A percentile compares a stretch with the other conserved stretches of the same genome.
Evolutionary conservation across 2,329 filamentous ascomycete genomes (phyloP).

Genomic region (Beauveria sp.): DNA sequence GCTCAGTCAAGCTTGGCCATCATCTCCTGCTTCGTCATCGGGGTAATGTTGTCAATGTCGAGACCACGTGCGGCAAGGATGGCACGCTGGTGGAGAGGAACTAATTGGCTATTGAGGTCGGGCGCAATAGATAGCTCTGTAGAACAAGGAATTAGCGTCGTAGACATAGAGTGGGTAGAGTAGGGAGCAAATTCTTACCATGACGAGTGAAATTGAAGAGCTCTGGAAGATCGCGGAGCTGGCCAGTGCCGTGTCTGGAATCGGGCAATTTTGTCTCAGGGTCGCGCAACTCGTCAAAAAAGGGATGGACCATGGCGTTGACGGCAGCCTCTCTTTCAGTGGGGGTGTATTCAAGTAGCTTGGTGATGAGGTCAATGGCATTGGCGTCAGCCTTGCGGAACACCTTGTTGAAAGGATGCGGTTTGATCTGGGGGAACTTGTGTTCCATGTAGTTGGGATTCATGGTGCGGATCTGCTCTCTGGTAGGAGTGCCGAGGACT

Average conservation of each 20-base stretch:
- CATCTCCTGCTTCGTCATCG: slow-evolving; percentile 91
- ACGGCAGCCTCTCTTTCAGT: slow-evolving; percentile 90
- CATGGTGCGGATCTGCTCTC: slow-evolving; percentile 98
- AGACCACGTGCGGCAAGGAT: slow-evolving; percentile 69
- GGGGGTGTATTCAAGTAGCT: slow-evolving; percentile 91
- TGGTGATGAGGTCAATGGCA: slow-evolving; percentile 91
- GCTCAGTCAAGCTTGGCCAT: slow-evolving; percentile 94
- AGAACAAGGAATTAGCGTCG: background rate
- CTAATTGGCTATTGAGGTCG: slow-evolving; percentile 76
- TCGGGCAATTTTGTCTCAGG: slow-evolving; percentile 87
- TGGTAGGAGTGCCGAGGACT: slow-evolving; percentile 89
- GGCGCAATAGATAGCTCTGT: slow-evolving; percentile 94
- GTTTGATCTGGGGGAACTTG: slow-evolving; percentile 99
- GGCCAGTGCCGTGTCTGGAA: slow-evolving; percentile 78
- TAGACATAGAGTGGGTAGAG: background rate
- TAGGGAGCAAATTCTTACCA: slow-evolving; percentile 51
- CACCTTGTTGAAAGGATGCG: slow-evolving; percentile 97
- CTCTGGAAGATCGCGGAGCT: slow-evolving; percentile 71
- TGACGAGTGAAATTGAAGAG: slow-evolving; percentile 93
- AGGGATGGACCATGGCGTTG: slow-evolving; percentile 95
- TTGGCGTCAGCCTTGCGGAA: slow-evolving; percentile 93
- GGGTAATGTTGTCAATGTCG: slow-evolving; percentile 89
- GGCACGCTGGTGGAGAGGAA: slow-evolving; percentile 73
- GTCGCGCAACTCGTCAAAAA: slow-evolving; percentile 95
- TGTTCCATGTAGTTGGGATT: slow-evolving; percentile 99